Percentiles rank a stretch among this genome's conserved stretches.
Evolutionary conservation across 495 filamentous ascomycete species (phyloP).

Genomic region (Penicillium lagena): DNA sequence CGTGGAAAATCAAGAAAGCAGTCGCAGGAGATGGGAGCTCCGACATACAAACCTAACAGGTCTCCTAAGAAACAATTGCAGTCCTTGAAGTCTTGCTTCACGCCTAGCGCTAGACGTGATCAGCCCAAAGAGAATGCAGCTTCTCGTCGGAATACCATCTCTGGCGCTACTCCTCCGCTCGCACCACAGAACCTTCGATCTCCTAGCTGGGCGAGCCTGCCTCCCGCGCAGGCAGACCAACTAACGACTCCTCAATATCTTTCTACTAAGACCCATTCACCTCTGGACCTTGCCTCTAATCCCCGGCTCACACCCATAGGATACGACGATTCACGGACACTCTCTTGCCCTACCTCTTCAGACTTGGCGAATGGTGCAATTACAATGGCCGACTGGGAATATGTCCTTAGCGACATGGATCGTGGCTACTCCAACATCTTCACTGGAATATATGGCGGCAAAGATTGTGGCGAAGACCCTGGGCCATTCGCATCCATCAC

Average conservation of each 20-base stretch:
- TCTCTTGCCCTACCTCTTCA: conserved; percentile 28
- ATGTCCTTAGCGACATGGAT: conserved; percentile 69
- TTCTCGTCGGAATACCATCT: conserved; percentile 36
- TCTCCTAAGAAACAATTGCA: conserved; percentile 40
- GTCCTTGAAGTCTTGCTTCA: conserved; percentile 33
- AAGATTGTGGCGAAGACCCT: conserved; percentile 43
- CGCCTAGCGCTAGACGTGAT: conserved; percentile 11
- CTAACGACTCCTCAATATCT: conserved; percentile 12
- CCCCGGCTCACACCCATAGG: conserved; percentile 11
- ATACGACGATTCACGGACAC: conserved; percentile 18
- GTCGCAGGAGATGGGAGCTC: conserved; percentile 22
- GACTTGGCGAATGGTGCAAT: conserved; percentile 29
- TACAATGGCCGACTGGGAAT: conserved; percentile 70
- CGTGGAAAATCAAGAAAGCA: conserved; percentile 11
- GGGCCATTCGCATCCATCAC: conserved; percentile 38
- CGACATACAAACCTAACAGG: conserved; percentile 26
- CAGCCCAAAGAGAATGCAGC: conserved; percentile 19
- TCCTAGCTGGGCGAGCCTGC: conserved; percentile 36
- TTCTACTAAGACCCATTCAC: conserved; percentile 8
- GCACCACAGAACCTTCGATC: conserved; percentile 24
- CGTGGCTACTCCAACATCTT: conserved; percentile 73
- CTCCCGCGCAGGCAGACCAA: conserved; percentile 28
- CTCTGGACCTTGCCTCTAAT: conserved; percentile 14
- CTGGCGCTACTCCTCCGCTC: conserved; percentile 20
- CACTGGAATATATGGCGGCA: conserved; percentile 75